Conservation (phyloP, 176 grass and related monocot species). For the Musa itinerans region DNA sequence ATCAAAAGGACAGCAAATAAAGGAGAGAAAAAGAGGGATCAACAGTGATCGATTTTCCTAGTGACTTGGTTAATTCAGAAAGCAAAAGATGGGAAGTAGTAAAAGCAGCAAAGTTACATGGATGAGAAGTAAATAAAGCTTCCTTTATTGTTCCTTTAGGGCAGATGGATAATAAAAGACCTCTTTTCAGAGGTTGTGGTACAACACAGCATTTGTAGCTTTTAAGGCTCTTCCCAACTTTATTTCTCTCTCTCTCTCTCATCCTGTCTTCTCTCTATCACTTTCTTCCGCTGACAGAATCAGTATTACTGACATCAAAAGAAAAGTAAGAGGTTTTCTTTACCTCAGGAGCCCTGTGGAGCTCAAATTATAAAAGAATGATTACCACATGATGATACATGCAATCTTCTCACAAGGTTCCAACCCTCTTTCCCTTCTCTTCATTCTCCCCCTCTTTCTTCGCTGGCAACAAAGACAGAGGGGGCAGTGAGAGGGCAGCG, state of each 20-base stretch:
- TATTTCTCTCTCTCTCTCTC: background rate
- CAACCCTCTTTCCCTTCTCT: background rate
- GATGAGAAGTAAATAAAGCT: background rate
- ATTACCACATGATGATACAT: slow-evolving; percentile 4
- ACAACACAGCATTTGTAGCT: slow-evolving; percentile 1
- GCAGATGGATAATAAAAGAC: slow-evolving; percentile 13
- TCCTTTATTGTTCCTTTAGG: background rate
- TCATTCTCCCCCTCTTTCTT: background rate
- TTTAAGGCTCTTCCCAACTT: background rate
- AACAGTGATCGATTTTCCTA: no score
- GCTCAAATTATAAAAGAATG: slow-evolving; percentile 8
- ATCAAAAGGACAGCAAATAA: no score
- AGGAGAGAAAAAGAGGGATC: no score
- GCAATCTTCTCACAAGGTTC: no score
- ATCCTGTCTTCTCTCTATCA: background rate
- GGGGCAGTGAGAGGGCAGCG: background rate
- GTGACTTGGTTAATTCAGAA: no score
- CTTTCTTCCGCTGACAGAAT: background rate
- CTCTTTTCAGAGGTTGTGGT: slow-evolving; percentile 7
- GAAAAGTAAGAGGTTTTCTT: background rate
- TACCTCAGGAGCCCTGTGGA: background rate
- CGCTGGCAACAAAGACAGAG: slow-evolving; percentile 5
- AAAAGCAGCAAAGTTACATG: background rate
- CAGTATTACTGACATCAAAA: background rate
- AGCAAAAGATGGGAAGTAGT: no score